Conservation (phyloP, 2,329 filamentous ascomycete genomes). For the Fusarium equiseti region DNA sequence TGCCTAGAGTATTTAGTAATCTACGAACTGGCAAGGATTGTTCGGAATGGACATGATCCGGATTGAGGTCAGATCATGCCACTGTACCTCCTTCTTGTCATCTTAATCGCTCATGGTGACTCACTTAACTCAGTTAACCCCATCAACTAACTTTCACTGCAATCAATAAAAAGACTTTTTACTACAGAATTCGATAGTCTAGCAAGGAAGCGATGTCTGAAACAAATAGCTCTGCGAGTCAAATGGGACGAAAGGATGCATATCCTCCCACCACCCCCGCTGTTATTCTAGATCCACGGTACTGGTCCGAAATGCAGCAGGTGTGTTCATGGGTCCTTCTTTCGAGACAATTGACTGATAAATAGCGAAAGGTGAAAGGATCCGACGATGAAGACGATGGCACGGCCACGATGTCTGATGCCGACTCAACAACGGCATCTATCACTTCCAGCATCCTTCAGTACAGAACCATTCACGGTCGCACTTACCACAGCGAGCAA, state of each 20-base stretch:
- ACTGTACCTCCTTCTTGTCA: neutral
- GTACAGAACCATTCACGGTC: conserved; percentile 41
- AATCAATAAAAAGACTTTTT: neutral
- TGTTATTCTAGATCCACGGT: conserved; percentile 32
- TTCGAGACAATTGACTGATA: no score
- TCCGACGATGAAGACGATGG: conserved; percentile 1
- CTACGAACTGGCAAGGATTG: neutral
- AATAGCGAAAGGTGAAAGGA: neutral
- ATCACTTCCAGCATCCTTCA: conserved; percentile 40
- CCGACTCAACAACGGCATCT: conserved; percentile 36
- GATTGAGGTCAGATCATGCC: neutral
- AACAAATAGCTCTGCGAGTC: neutral
- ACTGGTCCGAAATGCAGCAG: conserved; percentile 37
- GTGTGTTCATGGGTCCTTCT: conserved; percentile 3
- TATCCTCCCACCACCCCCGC: neutral
- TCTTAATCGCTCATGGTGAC: neutral
- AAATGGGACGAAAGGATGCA: neutral
- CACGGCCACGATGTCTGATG: conserved; percentile 15
- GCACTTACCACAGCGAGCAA: conserved; percentile 43
- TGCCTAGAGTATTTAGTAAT: no score
- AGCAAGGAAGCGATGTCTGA: neutral
- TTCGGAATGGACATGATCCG: neutral
- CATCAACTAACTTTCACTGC: neutral
- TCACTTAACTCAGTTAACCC: neutral
- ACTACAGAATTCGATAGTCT: neutral